Percentiles rank a stretch among this genome's conserved stretches.
Conservation (phyloP, 192 early-diverging fungal genomes). For the Backusella sp. region DNA sequence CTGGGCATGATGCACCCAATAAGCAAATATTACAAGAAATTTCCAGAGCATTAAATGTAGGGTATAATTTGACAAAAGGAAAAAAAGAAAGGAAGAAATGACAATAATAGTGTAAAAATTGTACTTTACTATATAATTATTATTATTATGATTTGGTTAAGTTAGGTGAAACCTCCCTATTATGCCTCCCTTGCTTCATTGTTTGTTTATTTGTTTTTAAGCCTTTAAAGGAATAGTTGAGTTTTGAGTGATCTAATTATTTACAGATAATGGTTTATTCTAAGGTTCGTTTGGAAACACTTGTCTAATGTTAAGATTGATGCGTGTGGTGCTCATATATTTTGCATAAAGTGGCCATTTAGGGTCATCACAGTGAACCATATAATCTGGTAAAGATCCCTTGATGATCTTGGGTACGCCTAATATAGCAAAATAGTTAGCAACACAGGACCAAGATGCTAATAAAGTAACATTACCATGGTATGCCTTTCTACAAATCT, state of each 20-base stretch:
- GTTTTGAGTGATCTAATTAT: background rate
- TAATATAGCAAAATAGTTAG: background rate
- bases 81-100: background rate
- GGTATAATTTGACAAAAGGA: background rate
- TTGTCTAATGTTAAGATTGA: constrained; percentile 93
- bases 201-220: background rate
- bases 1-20: background rate
- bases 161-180: background rate
- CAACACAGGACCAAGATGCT: background rate
- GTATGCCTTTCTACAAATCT: constrained; percentile 66
- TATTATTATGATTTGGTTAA: background rate
- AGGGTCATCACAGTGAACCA: constrained; percentile 39
- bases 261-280: background rate
- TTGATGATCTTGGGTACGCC: constrained; percentile 82
- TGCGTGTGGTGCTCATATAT: constrained; percentile 67
- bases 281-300: constrained; percentile 36
- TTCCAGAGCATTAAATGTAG: background rate
- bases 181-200: background rate
- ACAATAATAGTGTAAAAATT: background rate
- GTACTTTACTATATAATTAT: background rate
- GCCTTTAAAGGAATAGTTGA: background rate
- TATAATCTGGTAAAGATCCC: constrained; percentile 63
- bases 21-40: background rate
- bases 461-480: constrained; percentile 60
- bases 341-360: constrained; percentile 68